Conservation (phyloP, 306 rosid species). For the Lablab purpureus region DNA sequence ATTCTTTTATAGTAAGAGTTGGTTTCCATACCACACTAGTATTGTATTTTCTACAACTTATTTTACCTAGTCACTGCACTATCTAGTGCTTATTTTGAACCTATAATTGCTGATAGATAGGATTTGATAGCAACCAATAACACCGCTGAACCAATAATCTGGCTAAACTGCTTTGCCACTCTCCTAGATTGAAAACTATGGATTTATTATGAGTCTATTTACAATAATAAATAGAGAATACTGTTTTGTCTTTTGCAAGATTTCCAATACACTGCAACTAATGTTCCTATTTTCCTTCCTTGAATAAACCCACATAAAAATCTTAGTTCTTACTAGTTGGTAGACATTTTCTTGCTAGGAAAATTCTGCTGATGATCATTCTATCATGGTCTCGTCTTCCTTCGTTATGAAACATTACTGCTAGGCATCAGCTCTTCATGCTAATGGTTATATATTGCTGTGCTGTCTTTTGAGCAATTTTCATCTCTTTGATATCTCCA, state of each 20-base stretch:
- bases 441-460: neutral
- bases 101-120: slow-evolving; percentile 20
- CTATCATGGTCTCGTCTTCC: neutral
- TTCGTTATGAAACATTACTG: neutral
- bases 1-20: slow-evolving; percentile 27
- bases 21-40: slow-evolving; percentile 2
- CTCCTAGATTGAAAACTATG: neutral
- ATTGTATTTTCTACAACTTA: slow-evolving; percentile 32
- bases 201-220: neutral
- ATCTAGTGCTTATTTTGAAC: slow-evolving; percentile 28
- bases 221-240: neutral
- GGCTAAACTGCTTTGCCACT: neutral
- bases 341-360: neutral
- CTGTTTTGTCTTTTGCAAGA: neutral
- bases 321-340: neutral
- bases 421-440: neutral
- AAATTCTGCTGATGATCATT: neutral
- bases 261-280: neutral
- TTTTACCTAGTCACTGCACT: neutral
- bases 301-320: neutral
- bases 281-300: neutral
- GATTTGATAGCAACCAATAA: neutral
- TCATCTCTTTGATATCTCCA: neutral
- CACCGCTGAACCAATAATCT: neutral
- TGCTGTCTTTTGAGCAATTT: neutral